phyloP scores from a whole-genome alignment of 352 stramenopile species.

The Thalassiosira mediterranea region DNA sequence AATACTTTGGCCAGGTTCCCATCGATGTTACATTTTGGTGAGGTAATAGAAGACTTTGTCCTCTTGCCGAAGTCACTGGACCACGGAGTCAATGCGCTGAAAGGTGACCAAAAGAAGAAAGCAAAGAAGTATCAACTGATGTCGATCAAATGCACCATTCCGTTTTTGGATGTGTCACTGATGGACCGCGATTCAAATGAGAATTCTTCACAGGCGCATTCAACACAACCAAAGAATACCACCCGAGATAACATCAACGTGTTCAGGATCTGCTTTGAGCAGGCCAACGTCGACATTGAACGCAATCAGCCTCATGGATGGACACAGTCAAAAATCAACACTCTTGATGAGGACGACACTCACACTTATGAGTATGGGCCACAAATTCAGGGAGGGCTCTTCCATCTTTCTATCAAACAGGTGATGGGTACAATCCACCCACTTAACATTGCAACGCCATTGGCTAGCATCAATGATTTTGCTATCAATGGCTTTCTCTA shows the following conservation, averaged over 20 bases:
- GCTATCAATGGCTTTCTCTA: conserved; percentile 44
- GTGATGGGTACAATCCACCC: conserved; percentile 46
- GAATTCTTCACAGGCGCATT: background rate
- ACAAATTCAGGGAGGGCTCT: conserved; percentile 45
- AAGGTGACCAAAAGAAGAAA: conserved; percentile 20
- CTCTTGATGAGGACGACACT: conserved; percentile 55
- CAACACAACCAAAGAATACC: background rate
- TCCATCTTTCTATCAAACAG: conserved; percentile 41
- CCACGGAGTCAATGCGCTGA: conserved; percentile 45
- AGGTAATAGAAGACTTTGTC: conserved; percentile 59
- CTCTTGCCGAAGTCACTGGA: conserved; percentile 55
- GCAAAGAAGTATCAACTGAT: conserved; percentile 52
- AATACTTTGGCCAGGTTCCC: conserved; percentile 42
- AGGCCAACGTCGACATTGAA: conserved; percentile 43
- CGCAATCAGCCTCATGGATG: conserved; percentile 42
- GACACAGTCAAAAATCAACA: conserved; percentile 44
- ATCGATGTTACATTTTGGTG: conserved; percentile 50
- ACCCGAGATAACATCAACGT: conserved; percentile 35
- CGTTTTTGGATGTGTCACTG: conserved; percentile 51
- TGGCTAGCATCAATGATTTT: conserved; percentile 48
- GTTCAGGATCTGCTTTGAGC: conserved; percentile 49
- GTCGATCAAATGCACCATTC: conserved; percentile 54
- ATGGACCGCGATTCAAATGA: conserved; percentile 23
- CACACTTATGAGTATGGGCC: conserved; percentile 42
- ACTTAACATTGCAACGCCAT: conserved; percentile 50